Evolutionary conservation across 176 grass and related monocot genomes (phyloP).

Genomic region (Areca catechu): DNA sequence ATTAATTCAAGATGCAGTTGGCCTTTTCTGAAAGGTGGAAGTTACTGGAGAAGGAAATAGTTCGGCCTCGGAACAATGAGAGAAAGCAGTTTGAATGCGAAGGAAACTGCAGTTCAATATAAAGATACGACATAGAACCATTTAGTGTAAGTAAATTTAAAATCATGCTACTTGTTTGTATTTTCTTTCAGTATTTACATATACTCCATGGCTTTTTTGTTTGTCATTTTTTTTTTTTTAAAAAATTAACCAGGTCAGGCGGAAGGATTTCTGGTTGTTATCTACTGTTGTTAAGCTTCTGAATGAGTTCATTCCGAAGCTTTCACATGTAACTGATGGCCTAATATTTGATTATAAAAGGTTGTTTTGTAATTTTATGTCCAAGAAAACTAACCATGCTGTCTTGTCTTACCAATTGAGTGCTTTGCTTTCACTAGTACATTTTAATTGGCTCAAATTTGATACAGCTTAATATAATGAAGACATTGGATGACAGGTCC

Average conservation of each 20-base stretch:
- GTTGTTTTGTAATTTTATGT: no score
- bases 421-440: no score
- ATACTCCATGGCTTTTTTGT: neutral
- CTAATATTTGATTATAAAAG: constrained; percentile 36
- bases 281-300: constrained; percentile 73
- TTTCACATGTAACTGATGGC: constrained; percentile 94
- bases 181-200: neutral
- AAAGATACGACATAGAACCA: constrained; percentile 97
- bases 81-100: constrained; percentile 76
- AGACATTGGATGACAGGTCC: no score
- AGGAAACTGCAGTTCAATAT: constrained; percentile 54
- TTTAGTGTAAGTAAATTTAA: constrained; percentile 53
- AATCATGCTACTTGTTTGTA: constrained; percentile 9
- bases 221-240: constrained; percentile 7
- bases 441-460: no score
- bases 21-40: constrained; percentile 97
- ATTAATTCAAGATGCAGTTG: constrained; percentile 38
- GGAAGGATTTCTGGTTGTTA: constrained; percentile 96
- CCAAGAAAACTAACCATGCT: no score
- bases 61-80: constrained; percentile 60
- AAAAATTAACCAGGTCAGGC: constrained; percentile 50
- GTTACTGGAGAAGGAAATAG: constrained; percentile 88
- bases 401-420: no score
- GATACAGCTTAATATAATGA: no score
- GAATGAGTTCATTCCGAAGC: constrained; percentile 74